Evolutionary conservation across 768 basidiomycete genomes (phyloP).

Genomic region (Crepidotus variabilis): DNA sequence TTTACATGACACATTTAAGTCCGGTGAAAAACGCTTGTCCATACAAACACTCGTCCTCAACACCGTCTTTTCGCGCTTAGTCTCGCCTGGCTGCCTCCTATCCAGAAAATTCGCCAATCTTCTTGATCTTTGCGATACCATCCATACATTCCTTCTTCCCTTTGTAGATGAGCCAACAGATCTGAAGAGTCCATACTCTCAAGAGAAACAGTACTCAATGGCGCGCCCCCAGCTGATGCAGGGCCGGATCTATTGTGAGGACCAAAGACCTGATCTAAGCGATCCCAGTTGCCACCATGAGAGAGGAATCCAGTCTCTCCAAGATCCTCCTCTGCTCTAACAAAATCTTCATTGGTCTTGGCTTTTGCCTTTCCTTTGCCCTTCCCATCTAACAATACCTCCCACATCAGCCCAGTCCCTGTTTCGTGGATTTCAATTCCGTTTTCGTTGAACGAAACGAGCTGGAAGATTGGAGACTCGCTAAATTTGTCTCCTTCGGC

Average conservation of each 20-base stretch:
- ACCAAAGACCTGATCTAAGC: slow-evolving; percentile 31
- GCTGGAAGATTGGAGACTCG: slow-evolving; percentile 52
- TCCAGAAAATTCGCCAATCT: slow-evolving; percentile 83
- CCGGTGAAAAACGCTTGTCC: too few relatives aligned
- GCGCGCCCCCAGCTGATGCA: slow-evolving; percentile 26
- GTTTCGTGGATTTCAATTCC: slow-evolving; percentile 77
- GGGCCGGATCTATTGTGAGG: slow-evolving; percentile 29
- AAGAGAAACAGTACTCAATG: slow-evolving; percentile 39
- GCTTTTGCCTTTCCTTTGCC: slow-evolving; percentile 45
- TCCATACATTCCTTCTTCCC: slow-evolving; percentile 69
- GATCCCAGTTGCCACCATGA: slow-evolving; percentile 49
- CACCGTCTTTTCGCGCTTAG: not conserved
- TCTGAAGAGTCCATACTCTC: slow-evolving; percentile 54
- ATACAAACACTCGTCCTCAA: too few relatives aligned
- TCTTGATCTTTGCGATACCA: slow-evolving; percentile 72
- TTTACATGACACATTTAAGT: too few relatives aligned
- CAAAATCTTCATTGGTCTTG: slow-evolving; percentile 36
- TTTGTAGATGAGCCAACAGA: slow-evolving; percentile 37
- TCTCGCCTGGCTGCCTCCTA: slow-evolving; percentile 48
- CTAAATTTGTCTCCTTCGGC: slow-evolving; percentile 18
- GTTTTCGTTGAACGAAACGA: slow-evolving; percentile 64
- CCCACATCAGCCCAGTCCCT: slow-evolving; percentile 35
- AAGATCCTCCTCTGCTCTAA: slow-evolving; percentile 57
- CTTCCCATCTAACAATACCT: slow-evolving; percentile 34
- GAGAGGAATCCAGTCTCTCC: slow-evolving; percentile 59